Base-by-base conservation (phyloP, 148 eudicot species). In the Drosera capensis region DNA sequence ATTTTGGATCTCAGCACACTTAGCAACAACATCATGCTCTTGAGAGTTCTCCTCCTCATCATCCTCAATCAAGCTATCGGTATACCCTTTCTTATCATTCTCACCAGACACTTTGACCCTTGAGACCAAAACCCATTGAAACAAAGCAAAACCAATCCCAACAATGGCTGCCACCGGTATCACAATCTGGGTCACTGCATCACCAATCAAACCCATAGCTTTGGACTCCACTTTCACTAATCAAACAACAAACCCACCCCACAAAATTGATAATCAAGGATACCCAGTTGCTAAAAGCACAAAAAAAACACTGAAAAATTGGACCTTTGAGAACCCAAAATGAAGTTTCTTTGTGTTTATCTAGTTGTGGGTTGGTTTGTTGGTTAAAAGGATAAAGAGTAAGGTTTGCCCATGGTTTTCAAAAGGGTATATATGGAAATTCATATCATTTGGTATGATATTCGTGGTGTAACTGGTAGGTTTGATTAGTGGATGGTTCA, bases 1-100 rank as follows among this genome's bases (percentile, higher is more conserved):
- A 39, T 40, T 67, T 38, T 82, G 94, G 11, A 82, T 82, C 4
- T 82, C 94, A 23, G 94, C 84, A 25, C 94, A 84, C 56, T 77
- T 80, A 43, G 15, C 55, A 29, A 77, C 82, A 25, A 73, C 79
- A 39, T 48, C 57, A 3, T 71, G 72, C 45, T 70, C 80, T 15
- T 52, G 61, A 26, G 67, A n/a, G 14, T 78, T 88, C 0, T 84
- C 94, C 60, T 84, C 94, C 41, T 80, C 88, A 30, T 79, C 84
- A 53, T 79, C 94, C 40, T 79, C 84, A 51, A 83, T 76, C 59
- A 79, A 58, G 41, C 26, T 40, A 11, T 83, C 94, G 14, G 48
- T 54, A 28, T 26, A 68, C 0, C 88, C 84, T 45, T 76, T 79
- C 48, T 78, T 75, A 24, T 43, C 45, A 24, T 15, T 25, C 1